Base-by-base conservation (phyloP, 2,329 filamentous ascomycete species). In the Niveomyces coronatus region DNA sequence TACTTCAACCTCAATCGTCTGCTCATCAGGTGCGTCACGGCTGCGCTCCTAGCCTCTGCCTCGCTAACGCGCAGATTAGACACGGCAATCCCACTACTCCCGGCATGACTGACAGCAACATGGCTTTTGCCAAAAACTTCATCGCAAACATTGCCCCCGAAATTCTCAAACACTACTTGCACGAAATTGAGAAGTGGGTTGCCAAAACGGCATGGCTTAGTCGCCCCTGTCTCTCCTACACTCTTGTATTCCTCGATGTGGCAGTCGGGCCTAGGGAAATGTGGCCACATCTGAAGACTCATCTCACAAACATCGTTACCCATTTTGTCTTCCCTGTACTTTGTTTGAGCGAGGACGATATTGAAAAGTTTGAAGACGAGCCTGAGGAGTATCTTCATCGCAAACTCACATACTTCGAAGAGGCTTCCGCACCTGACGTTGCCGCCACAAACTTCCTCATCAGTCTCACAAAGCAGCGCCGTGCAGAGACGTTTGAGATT, bases 131-230 rank as follows among this genome's bases (percentile, higher is more conserved):
- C 43, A 94, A 94, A 64, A 79, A 80, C 46, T 98, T 98, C 63
- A 87, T 87, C 49, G 73, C 76, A 40, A 91, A 83, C 44, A 89
- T 98, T 55, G 91, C 91, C 1, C 91, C 91, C 26, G 88, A 95
- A 61, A 95, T 98, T 47, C 72, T 98, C 51, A 94, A 94, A 64
- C 82, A 87, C 46, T 98, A 98, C 60, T 74, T 98, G 39, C 73
- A 80, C 47, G 86, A 96, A 64, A 88, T 98, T 49, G 91, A 98
- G 60, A 91, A 93, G 57, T 98, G 91, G 89, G 89, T 96, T 30
- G 79, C 84, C 46, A 95, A 95, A 65, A 84, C 85, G 36, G 73
- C 83, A 36, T 98, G 91, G 91, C 71, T 98, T 46, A 96, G 88
- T 71, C 86, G 89, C 57, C 85, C 88, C 27, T 91, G 88, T 49